A percentile compares a stretch with the other conserved stretches of the same genome.
These are phyloP conservation scores for Trichophyton rubrum DNA, from an alignment of 2,329 filamentous ascomycete species.

Conservation along the genomic window DNA sequence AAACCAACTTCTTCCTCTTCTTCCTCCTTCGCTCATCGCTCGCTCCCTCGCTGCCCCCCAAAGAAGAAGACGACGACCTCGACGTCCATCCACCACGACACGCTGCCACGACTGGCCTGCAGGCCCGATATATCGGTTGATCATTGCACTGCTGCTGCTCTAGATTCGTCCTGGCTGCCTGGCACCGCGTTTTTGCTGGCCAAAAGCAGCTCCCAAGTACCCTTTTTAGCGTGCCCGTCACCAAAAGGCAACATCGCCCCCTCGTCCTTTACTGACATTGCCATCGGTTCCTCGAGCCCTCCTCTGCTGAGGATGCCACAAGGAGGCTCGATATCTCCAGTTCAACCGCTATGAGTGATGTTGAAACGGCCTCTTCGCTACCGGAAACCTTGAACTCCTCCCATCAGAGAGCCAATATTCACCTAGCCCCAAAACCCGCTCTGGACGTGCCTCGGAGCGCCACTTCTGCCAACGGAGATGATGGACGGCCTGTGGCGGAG, in stretches of 20 bases:
- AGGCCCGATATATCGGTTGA: neutral
- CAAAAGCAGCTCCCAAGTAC: neutral
- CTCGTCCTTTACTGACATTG: neutral
- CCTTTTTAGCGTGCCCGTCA: neutral
- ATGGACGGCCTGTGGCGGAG: neutral
- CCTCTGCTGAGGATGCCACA: slow-evolving; percentile 30
- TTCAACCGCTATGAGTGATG: slow-evolving; percentile 39
- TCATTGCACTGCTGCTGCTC: neutral
- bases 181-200: neutral
- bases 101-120: neutral
- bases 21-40: neutral
- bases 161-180: neutral
- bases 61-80: neutral
- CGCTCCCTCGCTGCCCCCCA: neutral
- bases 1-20: neutral
- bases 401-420: neutral
- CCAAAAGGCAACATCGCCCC: neutral
- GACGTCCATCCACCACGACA: neutral
- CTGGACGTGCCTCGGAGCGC: neutral
- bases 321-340: slow-evolving; percentile 27
- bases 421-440: slow-evolving; percentile 2
- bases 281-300: slow-evolving; percentile 1
- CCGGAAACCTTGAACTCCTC: slow-evolving; percentile 2
- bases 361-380: slow-evolving; percentile 26
- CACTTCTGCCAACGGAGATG: slow-evolving; percentile 1